Evolutionary conservation across 2,329 filamentous ascomycete species (phyloP).

Genomic region (Cercospora zeina): DNA sequence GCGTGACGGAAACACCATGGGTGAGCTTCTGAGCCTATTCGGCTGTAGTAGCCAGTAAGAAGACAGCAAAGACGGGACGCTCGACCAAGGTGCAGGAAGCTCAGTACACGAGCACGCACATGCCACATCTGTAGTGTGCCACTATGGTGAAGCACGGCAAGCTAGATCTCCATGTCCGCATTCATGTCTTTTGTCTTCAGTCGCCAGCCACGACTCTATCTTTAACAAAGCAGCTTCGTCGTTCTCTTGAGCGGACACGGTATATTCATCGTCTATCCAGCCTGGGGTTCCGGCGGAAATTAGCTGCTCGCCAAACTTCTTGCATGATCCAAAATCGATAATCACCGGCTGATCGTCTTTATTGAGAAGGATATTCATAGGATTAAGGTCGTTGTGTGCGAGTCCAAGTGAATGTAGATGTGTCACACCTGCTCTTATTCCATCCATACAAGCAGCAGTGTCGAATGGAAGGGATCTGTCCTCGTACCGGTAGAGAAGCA

Average conservation of each 20-base stretch:
- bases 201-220: constrained; percentile 7
- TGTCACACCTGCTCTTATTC: constrained; percentile 9
- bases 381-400: background rate
- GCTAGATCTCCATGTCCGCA: no score
- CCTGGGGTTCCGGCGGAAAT: constrained; percentile 17
- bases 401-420: constrained; percentile 17
- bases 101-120: no score
- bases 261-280: constrained; percentile 20
- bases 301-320: constrained; percentile 14
- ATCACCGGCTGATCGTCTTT: no score
- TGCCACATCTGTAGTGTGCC: no score
- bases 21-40: no score
- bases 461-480: constrained; percentile 9
- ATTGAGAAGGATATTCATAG: no score
- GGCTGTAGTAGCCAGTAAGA: no score
- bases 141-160: no score
- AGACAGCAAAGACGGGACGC: no score
- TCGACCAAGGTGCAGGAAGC: no score
- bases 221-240: constrained; percentile 18
- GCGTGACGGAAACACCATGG: no score
- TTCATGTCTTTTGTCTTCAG: no score
- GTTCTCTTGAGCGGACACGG: constrained; percentile 9
- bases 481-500: constrained; percentile 3
- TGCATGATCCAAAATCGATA: constrained; percentile 11
- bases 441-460: constrained; percentile 4